These are phyloP conservation scores for Diversispora epigaea DNA, from an alignment of 192 early-diverging fungal genomes.

Conservation along the genomic window DNA sequence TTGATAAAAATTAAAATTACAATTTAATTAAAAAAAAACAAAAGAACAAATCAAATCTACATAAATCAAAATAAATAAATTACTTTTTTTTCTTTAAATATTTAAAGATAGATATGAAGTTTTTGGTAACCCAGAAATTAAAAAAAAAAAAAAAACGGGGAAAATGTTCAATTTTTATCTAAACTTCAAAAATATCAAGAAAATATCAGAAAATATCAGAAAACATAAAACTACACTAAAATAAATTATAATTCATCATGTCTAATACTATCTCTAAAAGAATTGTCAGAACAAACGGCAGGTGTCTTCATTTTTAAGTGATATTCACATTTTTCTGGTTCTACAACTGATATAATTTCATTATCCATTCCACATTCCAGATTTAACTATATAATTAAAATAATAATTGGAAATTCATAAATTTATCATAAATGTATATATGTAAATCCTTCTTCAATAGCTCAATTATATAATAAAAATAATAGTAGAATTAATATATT, in stretches of 20 bases:
- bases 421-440: background rate
- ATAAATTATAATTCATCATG: slow-evolving; percentile 25
- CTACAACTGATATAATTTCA: slow-evolving; percentile 67
- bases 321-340: slow-evolving; percentile 96
- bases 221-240: too few species aligned
- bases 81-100: too few species aligned
- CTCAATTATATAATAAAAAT: background rate
- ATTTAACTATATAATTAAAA: slow-evolving; percentile 38
- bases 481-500: background rate
- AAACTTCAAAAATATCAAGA: too few species aligned
- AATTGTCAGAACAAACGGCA: slow-evolving; percentile 63
- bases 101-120: too few species aligned
- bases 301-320: slow-evolving; percentile 71
- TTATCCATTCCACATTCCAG: slow-evolving; percentile 78
- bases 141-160: too few species aligned
- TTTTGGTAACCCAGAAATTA: too few species aligned
- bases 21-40: too few species aligned
- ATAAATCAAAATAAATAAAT: too few species aligned
- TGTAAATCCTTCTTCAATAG: background rate
- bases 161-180: too few species aligned
- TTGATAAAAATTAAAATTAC: too few species aligned
- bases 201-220: too few species aligned
- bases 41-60: too few species aligned
- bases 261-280: background rate
- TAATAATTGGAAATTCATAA: background rate